Conservation (phyloP, 495 filamentous ascomycete species). For the Xylaria curta region DNA sequence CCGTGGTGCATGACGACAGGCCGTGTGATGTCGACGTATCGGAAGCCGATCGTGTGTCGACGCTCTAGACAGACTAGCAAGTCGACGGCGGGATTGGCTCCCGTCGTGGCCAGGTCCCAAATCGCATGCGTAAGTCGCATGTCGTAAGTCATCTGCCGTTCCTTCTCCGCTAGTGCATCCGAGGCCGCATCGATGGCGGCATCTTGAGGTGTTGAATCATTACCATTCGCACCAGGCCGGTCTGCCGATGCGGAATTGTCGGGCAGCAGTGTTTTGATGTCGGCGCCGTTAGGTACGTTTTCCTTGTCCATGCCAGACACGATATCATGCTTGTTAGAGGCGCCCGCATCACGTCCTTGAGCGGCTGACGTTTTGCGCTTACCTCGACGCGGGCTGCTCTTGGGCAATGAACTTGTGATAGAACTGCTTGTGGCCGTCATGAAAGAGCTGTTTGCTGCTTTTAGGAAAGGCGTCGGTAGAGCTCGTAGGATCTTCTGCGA, state of each 20-base stretch:
- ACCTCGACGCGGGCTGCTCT: slow-evolving; percentile 61
- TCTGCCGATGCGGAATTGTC: slow-evolving; percentile 45
- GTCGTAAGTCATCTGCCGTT: slow-evolving; percentile 83
- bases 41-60: slow-evolving; percentile 89
- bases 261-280: slow-evolving; percentile 30
- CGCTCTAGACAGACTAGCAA: slow-evolving; percentile 92
- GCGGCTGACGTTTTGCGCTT: slow-evolving; percentile 62
- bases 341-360: slow-evolving; percentile 44
- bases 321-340: slow-evolving; percentile 38
- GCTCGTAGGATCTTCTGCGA: slow-evolving; percentile 90
- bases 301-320: slow-evolving; percentile 50
- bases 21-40: slow-evolving; percentile 93
- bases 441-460: slow-evolving; percentile 92
- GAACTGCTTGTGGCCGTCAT: slow-evolving; percentile 91
- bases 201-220: slow-evolving; percentile 33
- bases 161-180: slow-evolving; percentile 62
- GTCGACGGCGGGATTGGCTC: slow-evolving; percentile 94
- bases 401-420: slow-evolving; percentile 82
- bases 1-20: slow-evolving; percentile 94
- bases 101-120: slow-evolving; percentile 91
- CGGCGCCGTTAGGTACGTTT: slow-evolving; percentile 38
- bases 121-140: slow-evolving; percentile 86
- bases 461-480: slow-evolving; percentile 88
- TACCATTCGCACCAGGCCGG: slow-evolving; percentile 44
- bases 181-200: slow-evolving; percentile 56